Evolutionary conservation across 2,329 filamentous ascomycete genomes (phyloP), one percentile per base, ranked within the genome.

Genomic region (Clonostachys rhizophaga): DNA sequence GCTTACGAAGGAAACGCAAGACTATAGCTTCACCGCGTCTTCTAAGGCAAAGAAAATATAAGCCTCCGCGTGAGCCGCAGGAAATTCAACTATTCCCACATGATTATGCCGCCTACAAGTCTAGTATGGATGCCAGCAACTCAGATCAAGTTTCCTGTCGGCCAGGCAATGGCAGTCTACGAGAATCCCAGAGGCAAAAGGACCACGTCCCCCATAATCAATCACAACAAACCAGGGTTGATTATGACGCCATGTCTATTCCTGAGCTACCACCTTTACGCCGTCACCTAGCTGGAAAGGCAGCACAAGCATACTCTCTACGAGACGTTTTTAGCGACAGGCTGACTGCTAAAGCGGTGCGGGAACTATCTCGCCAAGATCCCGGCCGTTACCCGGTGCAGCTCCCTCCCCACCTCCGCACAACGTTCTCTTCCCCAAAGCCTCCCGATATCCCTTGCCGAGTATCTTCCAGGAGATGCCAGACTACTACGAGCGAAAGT

Each of bases 291-390:
- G 14, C 12, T 42, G 7, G 41, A 24, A 24, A 42, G 41, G 13
- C 41, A 42, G 20, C 24, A 42, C 41, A 16, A 14, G 10, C 41
- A 14, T 10, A 16, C 41, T 43, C 24, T 17, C 24, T 18, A 14
- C 17, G 16, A 12, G 24, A 24, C 17, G n/a, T 5, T 14, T n/a
- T 24, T 24, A 43, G 14, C 9, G 41, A 43, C 5, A 17, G 30
- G 41, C n/a, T n/a, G 14, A 43, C 16, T 24, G 16, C 24, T 18
- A n/a, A 10, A 43, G 43, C 34, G 24, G 35, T 35, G 6, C 33
- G 39, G 16, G 43, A 45, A 17, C 35, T 45, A 14, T 33, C 34
- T 36, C 43, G 43, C n/a, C 43, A 45, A 17, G 43, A 45, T 37
- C 34, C 20, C 11, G 35, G 43, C 11, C 43, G 34, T 16, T 39